phyloP scores from a whole-genome alignment of 441 rosid species.

The Flueggea neowawraea region DNA sequence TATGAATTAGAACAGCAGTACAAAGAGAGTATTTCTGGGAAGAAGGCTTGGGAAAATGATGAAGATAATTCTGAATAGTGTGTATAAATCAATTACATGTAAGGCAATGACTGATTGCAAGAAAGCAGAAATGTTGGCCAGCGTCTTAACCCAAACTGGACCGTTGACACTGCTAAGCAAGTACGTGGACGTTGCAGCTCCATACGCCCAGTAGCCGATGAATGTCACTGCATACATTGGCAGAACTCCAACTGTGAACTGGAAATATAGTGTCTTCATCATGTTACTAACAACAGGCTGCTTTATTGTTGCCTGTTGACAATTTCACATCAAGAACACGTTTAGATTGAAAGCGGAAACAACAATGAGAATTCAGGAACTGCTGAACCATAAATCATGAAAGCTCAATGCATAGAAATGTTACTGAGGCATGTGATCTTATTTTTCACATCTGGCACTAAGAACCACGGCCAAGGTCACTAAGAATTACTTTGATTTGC shows the following conservation, averaged over 20 bases:
- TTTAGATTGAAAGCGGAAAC: background rate
- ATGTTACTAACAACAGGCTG: conserved; percentile 74
- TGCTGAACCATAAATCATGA: background rate
- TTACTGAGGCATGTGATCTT: no score
- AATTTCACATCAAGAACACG: background rate
- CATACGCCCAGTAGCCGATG: conserved; percentile 97
- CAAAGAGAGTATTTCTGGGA: background rate
- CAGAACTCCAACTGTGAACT: conserved; percentile 66
- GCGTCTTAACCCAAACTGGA: conserved; percentile 76
- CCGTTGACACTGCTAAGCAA: conserved; percentile 70
- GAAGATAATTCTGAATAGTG: no score
- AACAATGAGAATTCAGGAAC: background rate
- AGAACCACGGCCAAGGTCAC: background rate
- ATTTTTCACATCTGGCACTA: no score
- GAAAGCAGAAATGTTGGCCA: conserved; percentile 78
- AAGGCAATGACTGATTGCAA: conserved; percentile 83
- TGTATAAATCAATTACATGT: conserved; percentile 42
- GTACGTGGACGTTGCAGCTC: conserved; percentile 62
- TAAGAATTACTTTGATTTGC: conserved; percentile 1
- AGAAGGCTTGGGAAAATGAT: background rate
- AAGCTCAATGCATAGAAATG: no score
- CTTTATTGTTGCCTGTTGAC: conserved; percentile 78
- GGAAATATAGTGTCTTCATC: conserved; percentile 85
- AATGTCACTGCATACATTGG: conserved; percentile 75
- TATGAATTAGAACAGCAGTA: conserved; percentile 3